Conservation (phyloP, 805 yeast genomes). For the Saccharomycopsis sp. region DNA sequence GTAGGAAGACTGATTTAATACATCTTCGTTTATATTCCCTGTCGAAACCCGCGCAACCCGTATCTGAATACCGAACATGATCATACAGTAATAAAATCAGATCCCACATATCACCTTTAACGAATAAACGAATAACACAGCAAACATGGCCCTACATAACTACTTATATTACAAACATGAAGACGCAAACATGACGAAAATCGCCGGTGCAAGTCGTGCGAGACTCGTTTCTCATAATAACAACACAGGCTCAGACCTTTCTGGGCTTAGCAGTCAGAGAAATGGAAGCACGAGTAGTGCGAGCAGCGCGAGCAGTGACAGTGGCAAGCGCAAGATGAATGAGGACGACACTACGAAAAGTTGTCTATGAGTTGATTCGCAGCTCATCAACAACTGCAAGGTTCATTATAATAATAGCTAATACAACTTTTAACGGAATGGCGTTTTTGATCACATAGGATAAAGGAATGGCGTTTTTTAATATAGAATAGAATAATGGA, state of each 20-base stretch:
- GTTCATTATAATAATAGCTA: no score
- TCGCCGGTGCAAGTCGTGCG: not conserved
- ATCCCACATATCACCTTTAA: not conserved
- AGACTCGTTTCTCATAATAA: not conserved
- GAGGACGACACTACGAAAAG: not conserved
- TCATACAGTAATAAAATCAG: not conserved
- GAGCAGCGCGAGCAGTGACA: not conserved
- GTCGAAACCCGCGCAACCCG: not conserved
- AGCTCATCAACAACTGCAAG: no score
- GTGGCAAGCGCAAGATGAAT: not conserved
- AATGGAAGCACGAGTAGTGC: not conserved
- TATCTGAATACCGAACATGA: not conserved
- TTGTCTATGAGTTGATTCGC: no score
- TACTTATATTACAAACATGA: constrained; percentile 4
- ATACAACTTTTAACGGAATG: no score
- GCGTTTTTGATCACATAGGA: no score
- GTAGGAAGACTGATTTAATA: not conserved
- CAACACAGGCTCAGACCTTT: not conserved
- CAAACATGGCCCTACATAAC: constrained; percentile 6
- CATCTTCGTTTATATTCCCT: not conserved
- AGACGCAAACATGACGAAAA: constrained; percentile 2
- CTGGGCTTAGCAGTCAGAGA: not conserved
- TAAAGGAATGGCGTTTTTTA: no score
- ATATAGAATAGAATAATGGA: no score
- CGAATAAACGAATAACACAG: not conserved